Base-by-base conservation (phyloP, 305 asterid species). In the Caryopteris hybrid region DNA sequence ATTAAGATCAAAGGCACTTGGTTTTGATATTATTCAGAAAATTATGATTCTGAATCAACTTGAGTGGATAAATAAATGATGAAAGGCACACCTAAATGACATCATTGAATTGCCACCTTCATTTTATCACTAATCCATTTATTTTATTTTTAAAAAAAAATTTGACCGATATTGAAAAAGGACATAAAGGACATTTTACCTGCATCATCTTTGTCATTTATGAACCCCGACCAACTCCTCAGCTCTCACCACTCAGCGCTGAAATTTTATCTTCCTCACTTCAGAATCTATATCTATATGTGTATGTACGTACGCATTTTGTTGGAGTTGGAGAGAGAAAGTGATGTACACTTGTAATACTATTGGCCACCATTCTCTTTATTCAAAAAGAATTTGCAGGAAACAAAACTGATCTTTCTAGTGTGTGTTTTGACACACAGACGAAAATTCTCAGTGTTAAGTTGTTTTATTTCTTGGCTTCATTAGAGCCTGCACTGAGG, bases 391-490 rank as follows among this genome's bases (percentile, higher is more conserved):
- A n/a, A 25, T 53, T 27, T 66, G 61, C 66, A 50, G 12, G 33
- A 53, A 66, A 34, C 18, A 23, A 48, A 33, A n/a, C n/a, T n/a
- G n/a, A n/a, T n/a, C n/a, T 25, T 63, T 45, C 31, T 63, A 16
- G 56, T 45, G 16, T 25, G 58, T 46, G 61, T 58, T 60, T 60
- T 18, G 69, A 23, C 10, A 12, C 18, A 21, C 38, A 36, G 36
- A 61, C 46, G 34, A 68, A 71, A 67, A 59, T 50, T 27, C 72
- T 33, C 39, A 16, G 54, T 25, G 72, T 47, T 62, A 23, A 58
- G 73, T 74, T 79, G 69, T 69, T 64, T 76, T 61, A 59, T 72
- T 64, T 68, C 70, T 87, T 81, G 88, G 75, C 75, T 72, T 76
- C 82, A 69, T 74, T 76, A n/a, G n/a, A n/a, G n/a, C n/a, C n/a